These are phyloP conservation scores for Camellia granthamiana DNA, from an alignment of 148 eudicot species.

Conservation along the genomic window DNA sequence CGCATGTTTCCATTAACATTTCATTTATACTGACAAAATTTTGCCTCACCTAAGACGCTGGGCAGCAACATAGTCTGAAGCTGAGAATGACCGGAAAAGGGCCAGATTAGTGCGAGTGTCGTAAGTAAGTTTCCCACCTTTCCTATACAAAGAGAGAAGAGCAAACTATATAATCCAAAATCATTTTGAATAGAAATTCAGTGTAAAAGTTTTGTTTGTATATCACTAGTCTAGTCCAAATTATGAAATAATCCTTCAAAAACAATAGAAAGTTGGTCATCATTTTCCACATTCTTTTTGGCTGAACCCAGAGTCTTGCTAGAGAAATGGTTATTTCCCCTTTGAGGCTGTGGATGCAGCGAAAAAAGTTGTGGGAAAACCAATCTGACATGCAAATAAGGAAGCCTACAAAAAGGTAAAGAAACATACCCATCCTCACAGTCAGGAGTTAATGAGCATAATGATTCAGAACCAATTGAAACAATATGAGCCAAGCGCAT, in stretches of 20 bases:
- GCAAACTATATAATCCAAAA: not conserved
- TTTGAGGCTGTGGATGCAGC: not conserved
- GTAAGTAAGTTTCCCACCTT: slow-evolving; percentile 50
- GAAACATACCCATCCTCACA: slow-evolving; percentile 76
- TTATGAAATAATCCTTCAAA: not conserved
- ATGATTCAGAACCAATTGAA: slow-evolving; percentile 86
- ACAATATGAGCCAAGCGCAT: slow-evolving; percentile 89
- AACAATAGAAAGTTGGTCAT: not conserved
- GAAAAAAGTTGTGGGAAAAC: not conserved
- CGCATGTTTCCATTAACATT: not conserved
- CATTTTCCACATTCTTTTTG: not conserved
- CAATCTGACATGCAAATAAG: not conserved
- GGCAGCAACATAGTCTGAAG: slow-evolving; percentile 86
- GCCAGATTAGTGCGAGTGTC: slow-evolving; percentile 84
- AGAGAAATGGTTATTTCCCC: not conserved
- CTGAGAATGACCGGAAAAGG: slow-evolving; percentile 73
- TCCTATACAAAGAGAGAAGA: slow-evolving; percentile 36
- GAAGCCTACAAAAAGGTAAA: slow-evolving; percentile 6
- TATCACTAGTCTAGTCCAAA: not conserved
- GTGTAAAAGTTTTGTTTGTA: too few species aligned
- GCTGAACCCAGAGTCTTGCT: not conserved
- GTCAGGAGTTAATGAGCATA: slow-evolving; percentile 55
- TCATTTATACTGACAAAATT: not conserved
- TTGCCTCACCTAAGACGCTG: slow-evolving; percentile 68
- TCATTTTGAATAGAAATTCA: too few species aligned